Percentiles rank a stretch among this genome's conserved stretches.
Evolutionary conservation across 345 rosid genomes (phyloP).

Genomic region (Acer saccharum): DNA sequence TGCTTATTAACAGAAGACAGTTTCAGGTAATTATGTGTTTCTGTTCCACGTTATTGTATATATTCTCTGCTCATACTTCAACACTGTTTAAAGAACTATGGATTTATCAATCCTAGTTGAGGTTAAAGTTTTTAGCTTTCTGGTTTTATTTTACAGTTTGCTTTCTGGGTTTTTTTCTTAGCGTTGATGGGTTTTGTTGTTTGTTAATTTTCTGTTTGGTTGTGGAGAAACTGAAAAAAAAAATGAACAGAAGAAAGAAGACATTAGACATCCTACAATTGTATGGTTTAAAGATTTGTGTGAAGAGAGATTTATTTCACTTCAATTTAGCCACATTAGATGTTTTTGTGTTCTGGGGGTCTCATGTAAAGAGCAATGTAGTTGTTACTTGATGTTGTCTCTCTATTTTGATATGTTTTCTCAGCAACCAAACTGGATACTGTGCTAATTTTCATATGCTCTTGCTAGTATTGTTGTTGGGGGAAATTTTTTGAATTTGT

Average conservation of each 20-base stretch:
- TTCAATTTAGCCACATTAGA: not conserved
- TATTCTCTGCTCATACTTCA: not conserved
- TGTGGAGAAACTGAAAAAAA: not conserved
- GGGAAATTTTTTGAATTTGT: not conserved
- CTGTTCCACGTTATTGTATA: not conserved
- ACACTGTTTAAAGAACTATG: not conserved
- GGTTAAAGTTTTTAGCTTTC: not conserved
- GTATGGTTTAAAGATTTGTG: not conserved
- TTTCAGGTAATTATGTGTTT: conserved; percentile 5
- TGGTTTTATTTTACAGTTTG: no score
- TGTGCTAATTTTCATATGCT: not conserved
- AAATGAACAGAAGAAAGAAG: not conserved
- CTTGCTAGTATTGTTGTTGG: not conserved
- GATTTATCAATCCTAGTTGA: not conserved
- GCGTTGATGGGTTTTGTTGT: not conserved
- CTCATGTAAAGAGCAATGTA: not conserved
- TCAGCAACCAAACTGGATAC: not conserved
- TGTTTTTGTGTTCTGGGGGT: not conserved
- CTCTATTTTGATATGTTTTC: conserved; percentile 1
- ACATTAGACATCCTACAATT: not conserved
- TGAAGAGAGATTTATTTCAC: not conserved
- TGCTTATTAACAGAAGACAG: not conserved
- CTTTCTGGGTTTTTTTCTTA: not conserved
- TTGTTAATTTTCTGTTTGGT: not conserved
- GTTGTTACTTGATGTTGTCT: not conserved